Conservation (phyloP, 2,329 filamentous ascomycete genomes). For the Aspergillus clavatus region DNA sequence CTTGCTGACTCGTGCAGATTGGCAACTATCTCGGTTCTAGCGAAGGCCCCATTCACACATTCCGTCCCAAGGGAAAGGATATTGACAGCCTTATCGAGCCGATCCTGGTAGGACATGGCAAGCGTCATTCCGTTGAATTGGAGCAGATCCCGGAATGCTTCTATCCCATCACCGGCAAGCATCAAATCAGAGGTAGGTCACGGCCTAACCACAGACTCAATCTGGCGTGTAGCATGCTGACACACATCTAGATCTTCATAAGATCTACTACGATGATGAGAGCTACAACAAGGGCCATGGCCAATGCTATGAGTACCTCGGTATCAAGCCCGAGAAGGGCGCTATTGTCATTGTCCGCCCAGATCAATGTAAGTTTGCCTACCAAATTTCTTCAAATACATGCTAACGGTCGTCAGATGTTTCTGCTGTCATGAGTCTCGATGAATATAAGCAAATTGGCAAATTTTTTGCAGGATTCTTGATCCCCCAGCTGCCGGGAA, state of each 20-base stretch:
- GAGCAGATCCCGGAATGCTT: conserved; percentile 54
- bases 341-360: conserved; percentile 54
- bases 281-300: conserved; percentile 54
- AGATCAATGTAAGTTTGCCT: conserved; percentile 52
- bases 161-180: conserved; percentile 52
- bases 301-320: conserved; percentile 54
- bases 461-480: conserved; percentile 35
- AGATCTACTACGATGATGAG: conserved; percentile 54
- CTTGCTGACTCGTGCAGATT: conserved; percentile 25
- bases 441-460: conserved; percentile 30
- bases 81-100: conserved; percentile 55
- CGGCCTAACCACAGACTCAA: not conserved
- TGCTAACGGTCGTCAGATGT: conserved; percentile 28
- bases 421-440: conserved; percentile 33
- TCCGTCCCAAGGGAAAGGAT: conserved; percentile 42
- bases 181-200: conserved; percentile 49
- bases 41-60: conserved; percentile 40
- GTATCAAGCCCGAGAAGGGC: conserved; percentile 45
- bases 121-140: conserved; percentile 47
- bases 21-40: conserved; percentile 38
- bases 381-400: not conserved
- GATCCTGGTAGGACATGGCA: conserved; percentile 50
- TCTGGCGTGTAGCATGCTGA: not conserved
- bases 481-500: conserved; percentile 13
- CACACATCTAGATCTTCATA: conserved; percentile 51